phyloP scores from a whole-genome alignment of 176 grass and related monocot species.

The Oropetium thomaeum region DNA sequence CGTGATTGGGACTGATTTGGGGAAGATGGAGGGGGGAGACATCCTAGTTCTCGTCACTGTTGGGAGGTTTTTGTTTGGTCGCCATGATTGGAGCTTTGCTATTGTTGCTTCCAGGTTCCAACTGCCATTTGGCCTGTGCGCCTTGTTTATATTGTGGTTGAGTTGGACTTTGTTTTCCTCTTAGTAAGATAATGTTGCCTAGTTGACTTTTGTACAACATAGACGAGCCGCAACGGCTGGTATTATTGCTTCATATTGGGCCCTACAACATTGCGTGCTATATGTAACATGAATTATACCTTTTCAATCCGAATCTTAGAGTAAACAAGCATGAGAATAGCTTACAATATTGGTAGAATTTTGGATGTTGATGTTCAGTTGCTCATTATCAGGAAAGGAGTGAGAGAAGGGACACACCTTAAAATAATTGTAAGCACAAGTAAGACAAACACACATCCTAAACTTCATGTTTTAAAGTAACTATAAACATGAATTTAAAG shows the following conservation, averaged over 20 bases:
- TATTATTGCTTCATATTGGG: background rate
- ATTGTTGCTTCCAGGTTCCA: background rate
- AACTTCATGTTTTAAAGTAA: too few species aligned
- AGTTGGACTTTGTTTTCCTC: background rate
- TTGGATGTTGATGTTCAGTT: too few species aligned
- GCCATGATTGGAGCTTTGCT: background rate
- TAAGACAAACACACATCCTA: too few species aligned
- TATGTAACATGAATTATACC: too few species aligned
- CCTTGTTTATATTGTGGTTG: background rate
- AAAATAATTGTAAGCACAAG: too few species aligned
- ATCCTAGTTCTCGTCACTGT: conserved; percentile 9
- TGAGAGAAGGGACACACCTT: background rate
- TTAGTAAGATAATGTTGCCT: conserved; percentile 8
- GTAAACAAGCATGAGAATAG: too few species aligned
- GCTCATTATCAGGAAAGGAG: too few species aligned
- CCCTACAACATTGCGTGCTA: too few species aligned
- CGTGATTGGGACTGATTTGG: conserved; percentile 31
- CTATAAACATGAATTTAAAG: too few species aligned
- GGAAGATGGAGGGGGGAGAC: background rate
- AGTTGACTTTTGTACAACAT: background rate
- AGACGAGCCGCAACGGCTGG: background rate
- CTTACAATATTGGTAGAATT: too few species aligned
- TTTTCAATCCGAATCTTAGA: too few species aligned
- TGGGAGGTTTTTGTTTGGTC: conserved; percentile 14
- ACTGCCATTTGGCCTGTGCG: conserved; percentile 19